A percentile compares a stretch with the other conserved stretches of the same genome.
Conservation (phyloP, 768 basidiomycete species). For the Boletus huronensis region DNA sequence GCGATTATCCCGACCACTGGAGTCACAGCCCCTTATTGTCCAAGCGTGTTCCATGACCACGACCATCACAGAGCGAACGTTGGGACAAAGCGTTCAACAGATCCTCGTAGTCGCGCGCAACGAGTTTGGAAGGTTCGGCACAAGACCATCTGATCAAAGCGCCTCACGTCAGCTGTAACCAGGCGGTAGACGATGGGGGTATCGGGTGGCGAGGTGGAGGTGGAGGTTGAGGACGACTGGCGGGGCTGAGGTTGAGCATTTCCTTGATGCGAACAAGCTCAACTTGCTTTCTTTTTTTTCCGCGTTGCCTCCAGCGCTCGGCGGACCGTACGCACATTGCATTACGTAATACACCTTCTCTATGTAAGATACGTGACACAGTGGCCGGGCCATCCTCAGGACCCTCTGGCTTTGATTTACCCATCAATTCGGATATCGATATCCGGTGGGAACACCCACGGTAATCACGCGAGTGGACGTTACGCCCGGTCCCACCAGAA, state of each 20-base stretch:
- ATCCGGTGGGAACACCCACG: conserved; percentile 5
- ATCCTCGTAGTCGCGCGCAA: conserved; percentile 1
- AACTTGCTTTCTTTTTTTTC: background rate
- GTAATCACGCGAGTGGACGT: background rate
- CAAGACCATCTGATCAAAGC: conserved; percentile 9
- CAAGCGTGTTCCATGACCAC: conserved; percentile 10
- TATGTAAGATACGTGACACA: background rate
- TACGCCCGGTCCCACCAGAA: conserved; percentile 4
- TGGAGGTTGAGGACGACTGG: background rate
- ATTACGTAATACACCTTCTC: conserved; percentile 13
- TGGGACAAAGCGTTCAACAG: conserved; percentile 12
- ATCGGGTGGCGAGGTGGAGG: background rate
- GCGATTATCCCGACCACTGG: conserved; percentile 27
- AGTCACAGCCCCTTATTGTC: conserved; percentile 10
- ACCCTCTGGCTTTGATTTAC: background rate
- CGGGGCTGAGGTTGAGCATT: background rate
- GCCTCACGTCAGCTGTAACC: background rate
- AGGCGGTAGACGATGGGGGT: background rate
- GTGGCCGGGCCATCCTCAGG: background rate
- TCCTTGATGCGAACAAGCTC: conserved; percentile 2
- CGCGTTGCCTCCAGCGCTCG: background rate
- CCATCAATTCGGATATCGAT: background rate
- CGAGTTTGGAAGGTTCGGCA: background rate
- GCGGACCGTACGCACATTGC: background rate
- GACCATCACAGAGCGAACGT: background rate